A percentile compares a stretch with the other conserved stretches of the same genome.
Evolutionary conservation across 2,329 filamentous ascomycete genomes (phyloP).

Genomic region (Pseudopyrenochaeta lycopersici): DNA sequence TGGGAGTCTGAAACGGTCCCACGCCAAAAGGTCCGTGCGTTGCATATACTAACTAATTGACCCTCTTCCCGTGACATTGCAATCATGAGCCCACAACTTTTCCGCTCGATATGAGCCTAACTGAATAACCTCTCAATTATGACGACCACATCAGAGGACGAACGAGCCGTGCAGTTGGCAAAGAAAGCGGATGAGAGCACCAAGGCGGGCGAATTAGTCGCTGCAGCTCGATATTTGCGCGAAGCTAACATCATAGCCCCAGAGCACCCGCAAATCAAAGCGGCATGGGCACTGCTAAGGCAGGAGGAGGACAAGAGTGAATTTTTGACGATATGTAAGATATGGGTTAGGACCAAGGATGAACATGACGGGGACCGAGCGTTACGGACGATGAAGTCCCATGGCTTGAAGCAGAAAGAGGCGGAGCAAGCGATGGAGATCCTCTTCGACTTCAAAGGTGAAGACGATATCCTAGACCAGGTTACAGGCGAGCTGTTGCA

Average conservation of each 20-base stretch:
- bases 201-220: constrained; percentile 44
- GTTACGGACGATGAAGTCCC: constrained; percentile 35
- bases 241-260: constrained; percentile 56
- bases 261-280: constrained; percentile 51
- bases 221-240: constrained; percentile 53
- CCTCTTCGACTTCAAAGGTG: constrained; percentile 52
- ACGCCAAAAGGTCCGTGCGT: constrained; percentile 24
- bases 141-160: constrained; percentile 38
- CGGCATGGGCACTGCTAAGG: constrained; percentile 52
- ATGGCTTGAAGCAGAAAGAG: constrained; percentile 48
- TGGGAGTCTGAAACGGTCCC: constrained; percentile 10
- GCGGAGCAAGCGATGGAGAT: constrained; percentile 52
- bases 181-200: constrained; percentile 37
- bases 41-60: constrained; percentile 17
- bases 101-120: constrained; percentile 24
- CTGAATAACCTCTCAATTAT: constrained; percentile 26
- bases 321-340: constrained; percentile 44
- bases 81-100: constrained; percentile 22
- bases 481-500: constrained; percentile 50
- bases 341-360: constrained; percentile 45
- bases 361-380: constrained; percentile 54
- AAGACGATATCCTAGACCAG: constrained; percentile 53
- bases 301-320: constrained; percentile 49
- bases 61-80: constrained; percentile 26
- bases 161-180: constrained; percentile 42